Evolutionary conservation across 306 rosid species (phyloP), one percentile per base, ranked within the genome.

Genomic region (Sechiopsis laciniata): DNA sequence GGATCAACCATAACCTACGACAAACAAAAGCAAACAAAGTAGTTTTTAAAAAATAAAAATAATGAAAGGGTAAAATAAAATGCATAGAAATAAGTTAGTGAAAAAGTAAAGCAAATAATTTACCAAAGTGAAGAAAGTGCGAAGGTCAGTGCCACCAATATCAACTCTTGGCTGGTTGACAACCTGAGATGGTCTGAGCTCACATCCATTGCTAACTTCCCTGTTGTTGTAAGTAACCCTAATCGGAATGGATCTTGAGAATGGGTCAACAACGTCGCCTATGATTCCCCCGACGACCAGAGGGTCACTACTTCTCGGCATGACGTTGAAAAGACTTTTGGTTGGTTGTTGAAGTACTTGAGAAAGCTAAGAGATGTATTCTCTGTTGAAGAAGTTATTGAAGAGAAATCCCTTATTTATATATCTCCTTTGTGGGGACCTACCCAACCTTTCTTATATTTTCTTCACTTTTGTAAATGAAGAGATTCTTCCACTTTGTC

Each of bases 91-190:
- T 3, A 42, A 20, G 8, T 10, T 29, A 53, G 12, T 22, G 52
- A 5, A 69, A 22, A 20, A 6, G 40, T 5, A 24, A 20, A 69
- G 9, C 8, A 64, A 64, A 21, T 14, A 8, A 37, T 4, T 71
- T 72, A 84, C 90, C 82, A 87, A 77, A 78, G 90, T 87, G 79
- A 82, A 84, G 79, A 84, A 87, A 24, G 86, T 87, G 74, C 90
- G 78, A 52, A 87, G 79, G 53, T 87, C 90, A 16, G 79, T 80
- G 1, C 90, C 90, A 17, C 90, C 90, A 13, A 78, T 72, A 50
- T 80, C 82, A 67, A 80, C 85, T 77, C 85, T 75, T 13, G 90
- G 90, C 24, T 67, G 86, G 77, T 50, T 81, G 72, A 75, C 79
- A 77, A 82, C 83, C 16, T 78, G 85, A 11, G 88, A 87, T 12